Base-by-base conservation (phyloP, 2,329 filamentous ascomycete species). In the Colletotrichum agaves region DNA sequence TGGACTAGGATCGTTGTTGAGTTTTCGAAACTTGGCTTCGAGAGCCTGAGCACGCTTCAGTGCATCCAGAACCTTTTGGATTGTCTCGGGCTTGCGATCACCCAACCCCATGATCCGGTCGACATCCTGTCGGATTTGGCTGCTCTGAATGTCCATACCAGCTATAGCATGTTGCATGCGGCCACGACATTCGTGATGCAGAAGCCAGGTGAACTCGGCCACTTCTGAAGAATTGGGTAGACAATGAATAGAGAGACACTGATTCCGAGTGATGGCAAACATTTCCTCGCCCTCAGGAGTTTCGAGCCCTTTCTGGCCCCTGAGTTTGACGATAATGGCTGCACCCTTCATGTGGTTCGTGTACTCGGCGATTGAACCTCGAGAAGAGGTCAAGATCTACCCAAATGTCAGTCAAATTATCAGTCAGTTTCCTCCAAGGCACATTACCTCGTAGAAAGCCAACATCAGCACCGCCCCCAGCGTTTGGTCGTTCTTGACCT, bases 181-280 rank as follows among this genome's bases (percentile, higher is more conserved):
- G 41, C 63, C 66, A 27, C 61, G 63, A 37, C 69, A 71, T 49
- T 70, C 61, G 46, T 72, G 67, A 19, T 65, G 71, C 1, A 73
- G 58, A 13, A 73, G 65, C 71, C 71, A 73, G 5, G 64, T 69
- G 35, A 71, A 73, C 43, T 72, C 69, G 17, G 71, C 49, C 8
- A 61, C 44, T 44, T 73, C 71, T 23, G 56, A 35, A 8, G 62
- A 63, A 23, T 70, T 70, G 6, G 71, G 63, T 11, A 73, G 61
- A 52, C 69, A 71, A 43, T 71, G 69, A 15, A 73, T 67, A 55
- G 69, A 69, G 35, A 72, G 61, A 49, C 71, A 68, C 35, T 70
- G 71, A 46, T 72, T 73, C 43, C 71, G 67, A 5, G 71, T 72
- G 41, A 71, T 73, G 39, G 63, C 69, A 47, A 72, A 73, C 71